phyloP scores from a whole-genome alignment of 352 stramenopile species.

The Elongisporangium senticosum region DNA sequence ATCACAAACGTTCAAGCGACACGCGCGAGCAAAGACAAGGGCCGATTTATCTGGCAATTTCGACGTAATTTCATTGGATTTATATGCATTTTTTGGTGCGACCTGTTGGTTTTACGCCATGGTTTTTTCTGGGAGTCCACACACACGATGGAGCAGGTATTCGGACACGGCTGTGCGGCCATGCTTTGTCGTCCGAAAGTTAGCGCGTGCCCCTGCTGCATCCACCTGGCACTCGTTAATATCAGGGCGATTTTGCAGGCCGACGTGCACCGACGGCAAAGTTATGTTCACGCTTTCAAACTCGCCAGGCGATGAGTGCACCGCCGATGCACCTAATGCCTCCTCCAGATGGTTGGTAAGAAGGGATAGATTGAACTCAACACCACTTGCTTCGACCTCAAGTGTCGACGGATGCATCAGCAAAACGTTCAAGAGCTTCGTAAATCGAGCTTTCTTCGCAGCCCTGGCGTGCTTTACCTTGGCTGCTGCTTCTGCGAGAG shows the following conservation, averaged over 20 bases:
- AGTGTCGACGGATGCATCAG: conserved; percentile 45
- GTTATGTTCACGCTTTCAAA: conserved; percentile 40
- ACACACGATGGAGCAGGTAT: conserved; percentile 26
- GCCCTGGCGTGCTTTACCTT: conserved; percentile 12
- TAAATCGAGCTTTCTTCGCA: conserved; percentile 22
- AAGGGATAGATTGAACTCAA: conserved; percentile 42
- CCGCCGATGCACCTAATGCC: conserved; percentile 8
- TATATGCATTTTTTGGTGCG: background rate
- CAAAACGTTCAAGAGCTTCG: conserved; percentile 50
- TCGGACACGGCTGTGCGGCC: conserved; percentile 51
- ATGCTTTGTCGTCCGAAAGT: conserved; percentile 54
- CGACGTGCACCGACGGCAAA: conserved; percentile 15
- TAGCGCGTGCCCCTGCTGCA: conserved; percentile 27
- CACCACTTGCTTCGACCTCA: conserved; percentile 33
- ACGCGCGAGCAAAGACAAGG: conserved; percentile 6
- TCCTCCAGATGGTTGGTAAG: conserved; percentile 43
- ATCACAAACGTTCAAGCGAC: conserved; percentile 5
- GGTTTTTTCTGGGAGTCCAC: background rate
- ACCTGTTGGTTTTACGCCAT: background rate
- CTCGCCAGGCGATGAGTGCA: conserved; percentile 18
- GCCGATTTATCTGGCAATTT: conserved; percentile 54
- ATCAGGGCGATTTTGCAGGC: conserved; percentile 40
- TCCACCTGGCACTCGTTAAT: conserved; percentile 54
- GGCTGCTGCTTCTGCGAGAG: background rate
- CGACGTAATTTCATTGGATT: conserved; percentile 26